Conservation (phyloP, 1,284 basidiomycete species). For the Fomes fomentarius region DNA sequence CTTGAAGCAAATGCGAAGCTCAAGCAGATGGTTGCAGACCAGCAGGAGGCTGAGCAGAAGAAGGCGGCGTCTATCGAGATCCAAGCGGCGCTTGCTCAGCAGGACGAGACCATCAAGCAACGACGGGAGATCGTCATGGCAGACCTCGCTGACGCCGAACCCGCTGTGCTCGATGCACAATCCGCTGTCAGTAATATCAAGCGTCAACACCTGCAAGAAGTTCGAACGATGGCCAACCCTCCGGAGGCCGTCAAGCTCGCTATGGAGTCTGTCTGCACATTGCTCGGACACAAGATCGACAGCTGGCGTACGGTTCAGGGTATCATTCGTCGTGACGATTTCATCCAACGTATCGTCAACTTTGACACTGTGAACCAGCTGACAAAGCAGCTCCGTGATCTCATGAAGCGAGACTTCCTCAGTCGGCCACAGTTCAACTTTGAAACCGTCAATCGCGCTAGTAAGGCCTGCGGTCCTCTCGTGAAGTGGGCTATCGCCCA, state of each 20-base stretch:
- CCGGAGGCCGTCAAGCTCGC: conserved; percentile 97
- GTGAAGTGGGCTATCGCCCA: conserved; percentile 99
- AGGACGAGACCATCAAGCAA: conserved; percentile 90
- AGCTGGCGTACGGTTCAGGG: conserved; percentile 97
- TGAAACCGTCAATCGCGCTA: conserved; percentile 94
- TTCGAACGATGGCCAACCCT: conserved; percentile 98
- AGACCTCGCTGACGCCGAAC: conserved; percentile 97
- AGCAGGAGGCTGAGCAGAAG: conserved; percentile 98
- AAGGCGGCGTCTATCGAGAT: conserved; percentile 96
- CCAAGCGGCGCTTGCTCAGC: conserved; percentile 89
- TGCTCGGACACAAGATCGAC: conserved; percentile 97
- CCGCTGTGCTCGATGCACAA: conserved; percentile 94
- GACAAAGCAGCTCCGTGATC: conserved; percentile 88
- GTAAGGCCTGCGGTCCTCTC: conserved; percentile 96
- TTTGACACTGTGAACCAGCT: conserved; percentile 94
- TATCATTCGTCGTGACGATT: conserved; percentile 97
- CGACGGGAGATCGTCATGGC: conserved; percentile 90
- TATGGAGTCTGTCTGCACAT: conserved; percentile 98
- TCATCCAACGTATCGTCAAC: conserved; percentile 96
- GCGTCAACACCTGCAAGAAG: conserved; percentile 95
- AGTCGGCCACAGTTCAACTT: conserved; percentile 93
- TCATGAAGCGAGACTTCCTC: conserved; percentile 94
- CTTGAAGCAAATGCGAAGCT: conserved; percentile 97
- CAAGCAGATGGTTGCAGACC: conserved; percentile 97
- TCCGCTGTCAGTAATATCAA: conserved; percentile 97